Evolutionary conservation across 345 rosid genomes (phyloP).

Genomic region (Ceriops zippeliana): DNA sequence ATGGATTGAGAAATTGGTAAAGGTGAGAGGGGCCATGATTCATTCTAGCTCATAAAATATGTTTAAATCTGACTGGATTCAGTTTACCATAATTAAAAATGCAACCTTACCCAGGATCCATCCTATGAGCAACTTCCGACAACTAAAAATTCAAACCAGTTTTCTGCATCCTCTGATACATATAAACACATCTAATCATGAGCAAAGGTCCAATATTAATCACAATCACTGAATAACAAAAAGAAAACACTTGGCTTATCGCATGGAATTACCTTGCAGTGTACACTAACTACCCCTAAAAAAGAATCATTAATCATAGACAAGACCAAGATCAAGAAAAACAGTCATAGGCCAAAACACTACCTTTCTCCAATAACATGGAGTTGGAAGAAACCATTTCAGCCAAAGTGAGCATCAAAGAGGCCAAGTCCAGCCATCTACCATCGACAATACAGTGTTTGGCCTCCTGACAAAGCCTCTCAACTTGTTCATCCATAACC

Average conservation of each 20-base stretch:
- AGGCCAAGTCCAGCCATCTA: conserved; percentile 78
- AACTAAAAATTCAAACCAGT: not conserved
- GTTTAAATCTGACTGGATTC: too few species aligned
- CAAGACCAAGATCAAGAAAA: too few species aligned
- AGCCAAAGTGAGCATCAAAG: conserved; percentile 85
- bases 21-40: too few species aligned
- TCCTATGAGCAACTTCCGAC: not conserved
- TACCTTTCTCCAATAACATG: conserved; percentile 94
- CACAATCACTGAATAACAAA: not conserved
- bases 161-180: not conserved
- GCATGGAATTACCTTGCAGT: too few species aligned
- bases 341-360: too few species aligned
- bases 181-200: not conserved
- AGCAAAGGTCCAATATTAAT: not conserved
- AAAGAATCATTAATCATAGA: too few species aligned
- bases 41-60: too few species aligned
- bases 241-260: not conserved
- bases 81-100: not conserved
- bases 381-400: conserved; percentile 61
- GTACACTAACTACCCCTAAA: too few species aligned
- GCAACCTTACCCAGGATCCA: not conserved
- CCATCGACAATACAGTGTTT: conserved; percentile 54
- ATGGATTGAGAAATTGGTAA: too few species aligned
- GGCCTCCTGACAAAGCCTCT: conserved; percentile 74
- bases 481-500: conserved; percentile 75